phyloP scores from a whole-genome alignment of 192 early-diverging fungal genomes.

The Backusella circina region DNA sequence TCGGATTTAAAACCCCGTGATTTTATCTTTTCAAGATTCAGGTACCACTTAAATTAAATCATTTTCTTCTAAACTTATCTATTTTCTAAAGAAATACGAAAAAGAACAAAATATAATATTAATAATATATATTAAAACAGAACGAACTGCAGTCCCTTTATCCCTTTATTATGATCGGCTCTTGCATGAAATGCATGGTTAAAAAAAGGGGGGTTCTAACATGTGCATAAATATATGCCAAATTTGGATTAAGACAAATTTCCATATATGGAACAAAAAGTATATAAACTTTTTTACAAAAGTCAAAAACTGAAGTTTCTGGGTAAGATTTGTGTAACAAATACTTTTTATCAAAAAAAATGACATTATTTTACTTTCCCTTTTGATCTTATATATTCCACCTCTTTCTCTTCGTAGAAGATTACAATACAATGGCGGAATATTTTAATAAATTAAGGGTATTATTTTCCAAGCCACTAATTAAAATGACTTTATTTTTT shows the following conservation, averaged over 20 bases:
- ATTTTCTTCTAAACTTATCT: not conserved
- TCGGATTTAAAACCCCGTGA: not conserved
- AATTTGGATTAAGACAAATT: not conserved
- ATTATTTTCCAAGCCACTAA: not conserved
- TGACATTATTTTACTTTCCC: not conserved
- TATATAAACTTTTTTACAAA: not conserved
- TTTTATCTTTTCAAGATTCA: not conserved
- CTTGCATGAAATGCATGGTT: not conserved
- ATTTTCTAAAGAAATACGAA: not conserved
- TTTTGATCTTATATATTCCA: not conserved
- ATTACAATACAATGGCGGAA: not conserved
- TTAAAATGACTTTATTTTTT: not conserved
- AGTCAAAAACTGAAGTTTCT: not conserved
- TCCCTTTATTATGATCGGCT: not conserved
- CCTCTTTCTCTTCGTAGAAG: not conserved
- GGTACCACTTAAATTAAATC: not conserved
- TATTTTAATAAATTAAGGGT: not conserved
- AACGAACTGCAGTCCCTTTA: not conserved
- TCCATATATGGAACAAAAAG: not conserved
- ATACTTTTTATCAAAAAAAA: no score
- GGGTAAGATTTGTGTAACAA: not conserved
- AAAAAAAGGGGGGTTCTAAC: not conserved
- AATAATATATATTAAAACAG: no score
- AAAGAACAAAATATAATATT: not conserved
- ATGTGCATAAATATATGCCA: not conserved